These are phyloP conservation scores for Chiua virens DNA, from an alignment of 768 basidiomycete genomes.

Conservation along the genomic window DNA sequence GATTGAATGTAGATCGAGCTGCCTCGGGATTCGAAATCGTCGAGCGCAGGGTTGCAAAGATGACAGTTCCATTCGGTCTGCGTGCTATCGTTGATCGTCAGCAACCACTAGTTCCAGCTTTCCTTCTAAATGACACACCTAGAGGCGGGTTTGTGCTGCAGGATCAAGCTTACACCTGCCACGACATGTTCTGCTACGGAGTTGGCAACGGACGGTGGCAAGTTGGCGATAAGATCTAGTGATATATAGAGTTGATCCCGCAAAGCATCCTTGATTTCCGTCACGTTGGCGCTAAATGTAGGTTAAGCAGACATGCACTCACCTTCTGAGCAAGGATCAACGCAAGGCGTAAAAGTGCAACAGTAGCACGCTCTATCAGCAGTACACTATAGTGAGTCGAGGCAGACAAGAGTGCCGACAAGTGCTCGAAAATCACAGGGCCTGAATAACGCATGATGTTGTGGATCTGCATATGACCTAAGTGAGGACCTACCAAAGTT, in stretches of 20 bases:
- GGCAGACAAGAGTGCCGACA: constrained; percentile 75
- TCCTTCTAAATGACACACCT: constrained; percentile 34
- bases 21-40: constrained; percentile 88
- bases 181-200: constrained; percentile 91
- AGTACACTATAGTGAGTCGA: constrained; percentile 84
- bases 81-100: constrained; percentile 48
- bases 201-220: constrained; percentile 73
- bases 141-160: constrained; percentile 75
- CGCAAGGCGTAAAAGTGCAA: constrained; percentile 83
- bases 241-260: constrained; percentile 95
- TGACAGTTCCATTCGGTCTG: constrained; percentile 95
- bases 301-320: constrained; percentile 18
- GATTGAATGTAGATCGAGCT: constrained; percentile 77
- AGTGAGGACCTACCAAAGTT: constrained; percentile 69
- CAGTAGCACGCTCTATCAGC: constrained; percentile 91
- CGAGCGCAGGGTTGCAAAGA: constrained; percentile 83
- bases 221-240: constrained; percentile 81
- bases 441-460: constrained; percentile 47
- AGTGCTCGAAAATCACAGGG: constrained; percentile 92
- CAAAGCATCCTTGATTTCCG: constrained; percentile 57
- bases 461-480: neutral
- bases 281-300: neutral
- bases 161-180: constrained; percentile 74
- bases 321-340: constrained; percentile 80
- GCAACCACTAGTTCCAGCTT: neutral